Evolutionary conservation across 768 basidiomycete genomes (phyloP), one percentile per base, ranked within the genome.

Genomic region (Serpula lacrymans): DNA sequence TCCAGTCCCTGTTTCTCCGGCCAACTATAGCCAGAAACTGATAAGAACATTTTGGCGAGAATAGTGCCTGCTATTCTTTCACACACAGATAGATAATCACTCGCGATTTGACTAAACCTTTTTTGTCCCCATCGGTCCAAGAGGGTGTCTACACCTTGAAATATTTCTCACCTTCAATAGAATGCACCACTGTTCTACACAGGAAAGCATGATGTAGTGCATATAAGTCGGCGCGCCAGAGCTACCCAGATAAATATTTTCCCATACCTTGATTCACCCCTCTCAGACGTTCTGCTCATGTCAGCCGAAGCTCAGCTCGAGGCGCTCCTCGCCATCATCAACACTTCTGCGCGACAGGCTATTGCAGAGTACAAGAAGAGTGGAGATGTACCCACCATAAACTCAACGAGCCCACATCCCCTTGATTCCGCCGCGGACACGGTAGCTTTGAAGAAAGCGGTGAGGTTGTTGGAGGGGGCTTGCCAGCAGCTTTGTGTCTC

Each of bases 291-390:
- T n/a, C n/a, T n/a, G n/a, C n/a, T n/a, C n/a, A 6, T 6, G 39
- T 33, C 31, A 8, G 32, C 24, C n/a, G 57, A 55, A 46, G 46
- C 48, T n/a, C 55, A 65, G 14, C 51, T 65, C 23, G 46, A 51
- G 37, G 52, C 53, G 1, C 53, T 65, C 33, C 53, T 65, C 29
- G 50, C 47, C 6, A 59, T 65, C 14, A 60, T 65, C 46, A 57
- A 53, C 25, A 41, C 45, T 1, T 51, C 64, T 9, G 51, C 61
- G 16, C 54, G 48, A 8, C 6, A 7, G 10, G 9, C 2, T n/a
- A 31, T 31, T 18, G 36, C 40, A 11, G 54, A 52, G 24, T 59
- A 59, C 46, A 59, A 52, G 35, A 57, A 57, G 21, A 43, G 34
- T 0, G 49, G 43, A 1, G 24, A 51, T 10, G 52, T 57, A n/a